Percentiles rank a stretch among this genome's conserved stretches.
phyloP scores from a whole-genome alignment of 164 flowering plant genomes.

The Berberis thunbergii region DNA sequence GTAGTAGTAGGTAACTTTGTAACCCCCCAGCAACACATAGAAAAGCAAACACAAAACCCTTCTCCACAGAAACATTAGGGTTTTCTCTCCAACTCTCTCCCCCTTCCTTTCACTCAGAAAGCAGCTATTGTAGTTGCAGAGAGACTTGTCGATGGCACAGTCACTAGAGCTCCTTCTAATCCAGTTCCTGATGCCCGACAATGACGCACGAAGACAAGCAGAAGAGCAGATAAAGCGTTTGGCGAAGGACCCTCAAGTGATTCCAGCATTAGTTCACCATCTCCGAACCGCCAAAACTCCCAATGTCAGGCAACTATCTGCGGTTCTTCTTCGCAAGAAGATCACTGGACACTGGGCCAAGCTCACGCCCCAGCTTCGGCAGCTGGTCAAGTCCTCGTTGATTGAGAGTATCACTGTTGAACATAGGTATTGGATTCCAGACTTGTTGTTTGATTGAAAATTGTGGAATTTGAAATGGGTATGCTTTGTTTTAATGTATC shows the following conservation, averaged over 20 bases:
- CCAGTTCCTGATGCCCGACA: constrained; percentile 95
- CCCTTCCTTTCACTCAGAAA: too few relatives aligned
- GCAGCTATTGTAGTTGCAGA: too few relatives aligned
- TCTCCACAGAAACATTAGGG: too few relatives aligned
- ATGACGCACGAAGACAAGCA: constrained; percentile 92
- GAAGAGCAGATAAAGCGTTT: constrained; percentile 94
- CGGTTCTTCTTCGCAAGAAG: constrained; percentile 92
- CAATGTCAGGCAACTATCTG: constrained; percentile 88
- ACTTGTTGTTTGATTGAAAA: too few relatives aligned
- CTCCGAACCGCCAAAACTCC: constrained; percentile 96
- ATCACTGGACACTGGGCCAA: constrained; percentile 98
- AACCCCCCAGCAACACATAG: too few relatives aligned
- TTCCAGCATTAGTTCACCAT: constrained; percentile 81
- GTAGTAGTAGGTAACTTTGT: too few relatives aligned
- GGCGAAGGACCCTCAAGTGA: constrained; percentile 87
- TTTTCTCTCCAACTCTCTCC: too few relatives aligned
- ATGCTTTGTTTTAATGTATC: too few relatives aligned
- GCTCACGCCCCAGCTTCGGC: constrained; percentile 59
- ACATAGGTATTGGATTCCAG: constrained; percentile 41
- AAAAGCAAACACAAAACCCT: too few relatives aligned
- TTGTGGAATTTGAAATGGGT: too few relatives aligned
- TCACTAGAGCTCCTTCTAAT: constrained; percentile 81
- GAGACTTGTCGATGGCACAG: constrained; percentile 81
- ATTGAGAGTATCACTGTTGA: constrained; percentile 86
- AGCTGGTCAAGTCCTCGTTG: constrained; percentile 63